phyloP scores from a whole-genome alignment of 2,329 filamentous ascomycete species.

The Paradendryphiella salina region DNA sequence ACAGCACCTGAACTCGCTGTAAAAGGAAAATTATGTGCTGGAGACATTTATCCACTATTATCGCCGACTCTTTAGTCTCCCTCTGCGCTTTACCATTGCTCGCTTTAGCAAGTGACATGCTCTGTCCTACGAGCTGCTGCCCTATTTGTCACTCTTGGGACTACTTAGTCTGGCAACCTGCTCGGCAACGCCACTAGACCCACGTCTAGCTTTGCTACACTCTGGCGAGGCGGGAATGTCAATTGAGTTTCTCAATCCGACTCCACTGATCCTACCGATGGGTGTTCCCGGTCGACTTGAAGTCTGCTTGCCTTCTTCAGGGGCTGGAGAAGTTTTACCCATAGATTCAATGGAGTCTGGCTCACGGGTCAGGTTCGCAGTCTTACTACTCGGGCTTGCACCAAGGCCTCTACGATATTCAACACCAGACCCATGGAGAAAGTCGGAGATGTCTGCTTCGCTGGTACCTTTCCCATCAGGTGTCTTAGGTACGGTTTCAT shows the following conservation, averaged over 20 bases:
- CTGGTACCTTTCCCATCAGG: conserved; percentile 39
- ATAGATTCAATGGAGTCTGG: conserved; percentile 39
- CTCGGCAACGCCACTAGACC: conserved; percentile 36
- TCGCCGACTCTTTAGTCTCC: not conserved
- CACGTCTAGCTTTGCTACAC: conserved; percentile 22
- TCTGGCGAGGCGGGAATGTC: conserved; percentile 31
- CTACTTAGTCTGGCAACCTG: conserved; percentile 40
- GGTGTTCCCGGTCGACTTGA: conserved; percentile 30
- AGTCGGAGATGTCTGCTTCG: conserved; percentile 48
- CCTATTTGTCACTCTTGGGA: conserved; percentile 18
- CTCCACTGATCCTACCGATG: conserved; percentile 28
- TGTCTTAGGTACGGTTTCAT: conserved; percentile 19
- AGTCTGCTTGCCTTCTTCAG: conserved; percentile 20
- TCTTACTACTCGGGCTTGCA: conserved; percentile 26
- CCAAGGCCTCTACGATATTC: conserved; percentile 49
- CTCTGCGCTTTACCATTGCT: not conserved
- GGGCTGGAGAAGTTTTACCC: conserved; percentile 17
- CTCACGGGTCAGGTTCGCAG: conserved; percentile 20
- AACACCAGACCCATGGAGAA: conserved; percentile 34
- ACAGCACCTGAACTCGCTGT: not conserved
- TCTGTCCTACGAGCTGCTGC: conserved; percentile 4
- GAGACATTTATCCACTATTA: not conserved
- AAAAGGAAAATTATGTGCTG: not conserved
- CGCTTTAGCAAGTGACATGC: not conserved
- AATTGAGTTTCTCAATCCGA: conserved; percentile 41